A percentile compares a stretch with the other conserved stretches of the same genome.
Conservation (phyloP, 129 eudicot genomes). For the Pseudognaphalium luteoalbum region DNA sequence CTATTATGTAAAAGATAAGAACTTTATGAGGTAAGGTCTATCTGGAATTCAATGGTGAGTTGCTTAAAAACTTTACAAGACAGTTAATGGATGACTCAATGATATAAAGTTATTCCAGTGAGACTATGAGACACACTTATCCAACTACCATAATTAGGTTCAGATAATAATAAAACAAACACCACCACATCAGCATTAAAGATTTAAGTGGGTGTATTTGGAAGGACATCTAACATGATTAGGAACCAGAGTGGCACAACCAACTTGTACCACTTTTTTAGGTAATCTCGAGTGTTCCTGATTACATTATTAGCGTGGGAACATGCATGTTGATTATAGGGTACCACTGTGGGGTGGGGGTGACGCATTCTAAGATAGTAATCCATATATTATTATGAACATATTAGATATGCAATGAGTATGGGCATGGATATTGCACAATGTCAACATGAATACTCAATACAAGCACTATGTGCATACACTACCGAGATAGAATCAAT, state of each 20-base stretch:
- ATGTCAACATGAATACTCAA: conserved; percentile 19
- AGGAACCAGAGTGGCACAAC: conserved; percentile 39
- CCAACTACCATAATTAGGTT: conserved; percentile 39
- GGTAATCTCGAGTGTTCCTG: conserved; percentile 26
- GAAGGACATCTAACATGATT: conserved; percentile 34
- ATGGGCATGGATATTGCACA: neutral
- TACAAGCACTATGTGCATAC: conserved; percentile 10
- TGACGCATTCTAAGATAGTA: neutral
- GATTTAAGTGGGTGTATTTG: conserved; percentile 28
- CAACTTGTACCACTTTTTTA: conserved; percentile 24
- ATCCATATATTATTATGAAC: too few relatives aligned
- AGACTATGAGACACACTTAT: conserved; percentile 30
- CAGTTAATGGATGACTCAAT: conserved; percentile 25
- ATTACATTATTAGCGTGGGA: conserved; percentile 21
- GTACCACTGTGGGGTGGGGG: neutral
- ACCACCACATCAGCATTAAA: conserved; percentile 24
- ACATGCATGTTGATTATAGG: conserved; percentile 25
- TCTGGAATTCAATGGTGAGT: conserved; percentile 37
- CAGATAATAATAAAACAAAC: conserved; percentile 9
- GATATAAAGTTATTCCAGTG: conserved; percentile 23
- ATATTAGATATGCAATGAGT: neutral
- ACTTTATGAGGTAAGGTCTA: conserved; percentile 33
- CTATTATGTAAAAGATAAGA: conserved; percentile 17
- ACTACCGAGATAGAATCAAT: conserved; percentile 12
- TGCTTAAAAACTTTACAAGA: conserved; percentile 20